phyloP scores from a whole-genome alignment of 208 protist genomes.

The Trypanosoma melophagium region DNA sequence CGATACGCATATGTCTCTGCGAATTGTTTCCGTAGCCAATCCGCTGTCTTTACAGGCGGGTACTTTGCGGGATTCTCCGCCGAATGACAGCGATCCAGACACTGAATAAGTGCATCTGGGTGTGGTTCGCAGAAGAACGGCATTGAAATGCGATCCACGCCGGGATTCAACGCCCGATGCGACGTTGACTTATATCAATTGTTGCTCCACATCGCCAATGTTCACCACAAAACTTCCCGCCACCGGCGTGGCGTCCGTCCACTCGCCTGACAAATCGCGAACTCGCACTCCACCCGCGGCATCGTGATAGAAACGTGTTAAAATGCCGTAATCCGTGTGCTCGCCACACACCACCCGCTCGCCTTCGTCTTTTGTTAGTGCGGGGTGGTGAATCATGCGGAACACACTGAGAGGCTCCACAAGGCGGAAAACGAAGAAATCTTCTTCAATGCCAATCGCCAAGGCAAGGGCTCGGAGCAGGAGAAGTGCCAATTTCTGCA shows the following conservation, averaged over 20 bases:
- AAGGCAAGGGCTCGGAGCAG: slow-evolving; percentile 64
- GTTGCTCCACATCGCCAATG: slow-evolving; percentile 86
- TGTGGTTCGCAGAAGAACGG: slow-evolving; percentile 87
- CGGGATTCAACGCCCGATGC: slow-evolving; percentile 72
- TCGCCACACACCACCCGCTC: slow-evolving; percentile 48
- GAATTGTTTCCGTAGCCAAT: slow-evolving; percentile 75
- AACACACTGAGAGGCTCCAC: slow-evolving; percentile 68
- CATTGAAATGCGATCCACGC: slow-evolving; percentile 74
- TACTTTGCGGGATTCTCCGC: slow-evolving; percentile 59
- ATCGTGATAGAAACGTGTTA: slow-evolving; percentile 84
- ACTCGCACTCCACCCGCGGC: slow-evolving; percentile 56
- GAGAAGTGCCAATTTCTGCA: slow-evolving; percentile 46
- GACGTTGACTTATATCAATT: slow-evolving; percentile 66
- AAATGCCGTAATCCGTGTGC: slow-evolving; percentile 83
- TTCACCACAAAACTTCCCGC: slow-evolving; percentile 75
- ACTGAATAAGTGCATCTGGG: slow-evolving; percentile 57
- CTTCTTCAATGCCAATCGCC: slow-evolving; percentile 46
- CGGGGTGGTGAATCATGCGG: slow-evolving; percentile 79
- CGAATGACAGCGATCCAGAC: slow-evolving; percentile 65
- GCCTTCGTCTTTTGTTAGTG: slow-evolving; percentile 41
- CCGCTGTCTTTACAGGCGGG: slow-evolving; percentile 46
- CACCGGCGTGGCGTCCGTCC: slow-evolving; percentile 63
- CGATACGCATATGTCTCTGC: slow-evolving; percentile 70
- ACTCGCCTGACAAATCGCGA: slow-evolving; percentile 52
- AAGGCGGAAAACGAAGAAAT: slow-evolving; percentile 66